Evolutionary conservation across 805 yeast species (phyloP), one percentile per base, ranked within the genome.

Genomic region (Priceomyces carsonii): DNA sequence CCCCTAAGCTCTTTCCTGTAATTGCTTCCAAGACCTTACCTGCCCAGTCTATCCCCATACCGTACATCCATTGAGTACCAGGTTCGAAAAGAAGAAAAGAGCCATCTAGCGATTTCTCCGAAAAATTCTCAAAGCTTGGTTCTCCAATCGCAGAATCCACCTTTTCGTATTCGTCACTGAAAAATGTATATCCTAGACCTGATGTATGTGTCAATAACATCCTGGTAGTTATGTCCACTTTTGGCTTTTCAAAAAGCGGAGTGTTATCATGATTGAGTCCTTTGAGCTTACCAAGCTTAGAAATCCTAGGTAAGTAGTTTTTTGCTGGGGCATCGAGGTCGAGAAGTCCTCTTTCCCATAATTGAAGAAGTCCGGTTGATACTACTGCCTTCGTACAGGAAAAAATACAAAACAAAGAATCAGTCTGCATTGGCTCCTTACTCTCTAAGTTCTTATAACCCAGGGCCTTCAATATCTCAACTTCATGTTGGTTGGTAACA

Each of bases 151-250:
- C 12, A 6, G 18, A 25, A 6, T 15, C 15, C 3, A 36, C 23
- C 33, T 47, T 46, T 8, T 27, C 29, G 18, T 50, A 36, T 2
- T 42, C 38, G 3, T 42, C 49, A 42, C 42, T 41, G 47, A 58
- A 58, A 44, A 63, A 59, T 4, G 51, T 35, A 40, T 66, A 66
- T 13, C 57, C 55, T n/a, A 66, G 52, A 2, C 71, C 71, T 7
- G 69, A 53, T 5, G 71, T 65, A 38, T 66, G 71, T 2, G 63
- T 44, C 26, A 66, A 33, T 28, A 66, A 50, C 43, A 52, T 57
- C 41, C 62, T 48, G 20, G 63, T 36, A 6, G 72, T 66, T 36
- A 63, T 56, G 23, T 51, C 45, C 15, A 43, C 50, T 35, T 49
- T 60, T 24, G 52, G 52, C 13, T 50, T 43, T 1, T 30, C 51